Evolutionary conservation across 805 yeast species (phyloP).

Genomic region (Lachancea meyersii): DNA sequence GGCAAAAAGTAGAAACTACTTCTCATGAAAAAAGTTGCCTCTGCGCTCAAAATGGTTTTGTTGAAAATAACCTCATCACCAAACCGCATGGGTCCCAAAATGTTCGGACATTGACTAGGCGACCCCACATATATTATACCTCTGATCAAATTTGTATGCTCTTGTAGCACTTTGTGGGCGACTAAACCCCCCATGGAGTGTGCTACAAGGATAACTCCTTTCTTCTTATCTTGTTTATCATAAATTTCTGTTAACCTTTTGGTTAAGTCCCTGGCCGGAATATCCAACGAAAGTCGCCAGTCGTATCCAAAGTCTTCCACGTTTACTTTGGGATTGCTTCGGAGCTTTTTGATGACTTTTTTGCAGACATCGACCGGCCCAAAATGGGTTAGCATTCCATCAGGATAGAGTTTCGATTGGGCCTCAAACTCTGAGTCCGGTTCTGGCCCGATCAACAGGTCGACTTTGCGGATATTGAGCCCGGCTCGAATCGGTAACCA

Average conservation of each 20-base stretch:
- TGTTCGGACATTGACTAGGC: slow-evolving; percentile 79
- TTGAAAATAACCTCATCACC: slow-evolving; percentile 77
- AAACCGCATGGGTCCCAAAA: slow-evolving; percentile 75
- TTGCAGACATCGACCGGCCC: slow-evolving; percentile 83
- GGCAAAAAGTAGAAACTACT: slow-evolving; percentile 78
- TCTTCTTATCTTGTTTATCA: slow-evolving; percentile 36
- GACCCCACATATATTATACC: slow-evolving; percentile 78
- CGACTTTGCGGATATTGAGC: slow-evolving; percentile 60
- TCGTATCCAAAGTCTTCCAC: slow-evolving; percentile 85
- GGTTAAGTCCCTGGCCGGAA: slow-evolving; percentile 46
- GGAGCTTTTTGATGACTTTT: slow-evolving; percentile 49
- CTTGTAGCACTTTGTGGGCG: slow-evolving; percentile 71
- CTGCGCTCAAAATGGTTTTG: slow-evolving; percentile 68
- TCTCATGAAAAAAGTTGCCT: slow-evolving; percentile 84
- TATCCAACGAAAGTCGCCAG: slow-evolving; percentile 74
- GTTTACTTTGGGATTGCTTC: slow-evolving; percentile 48
- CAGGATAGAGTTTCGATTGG: slow-evolving; percentile 51
- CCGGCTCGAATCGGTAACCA: slow-evolving; percentile 92
- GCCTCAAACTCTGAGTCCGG: slow-evolving; percentile 63
- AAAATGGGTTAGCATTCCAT: slow-evolving; percentile 70
- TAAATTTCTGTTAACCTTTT: slow-evolving; percentile 40
- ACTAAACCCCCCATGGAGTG: slow-evolving; percentile 95
- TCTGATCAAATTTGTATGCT: slow-evolving; percentile 59
- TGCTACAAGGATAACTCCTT: slow-evolving; percentile 66
- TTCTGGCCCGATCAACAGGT: slow-evolving; percentile 65